Evolutionary conservation across 169 alveolate species (phyloP), one percentile per base, ranked within the genome.

Genomic region (Pseudocohnilembus persalinus): DNA sequence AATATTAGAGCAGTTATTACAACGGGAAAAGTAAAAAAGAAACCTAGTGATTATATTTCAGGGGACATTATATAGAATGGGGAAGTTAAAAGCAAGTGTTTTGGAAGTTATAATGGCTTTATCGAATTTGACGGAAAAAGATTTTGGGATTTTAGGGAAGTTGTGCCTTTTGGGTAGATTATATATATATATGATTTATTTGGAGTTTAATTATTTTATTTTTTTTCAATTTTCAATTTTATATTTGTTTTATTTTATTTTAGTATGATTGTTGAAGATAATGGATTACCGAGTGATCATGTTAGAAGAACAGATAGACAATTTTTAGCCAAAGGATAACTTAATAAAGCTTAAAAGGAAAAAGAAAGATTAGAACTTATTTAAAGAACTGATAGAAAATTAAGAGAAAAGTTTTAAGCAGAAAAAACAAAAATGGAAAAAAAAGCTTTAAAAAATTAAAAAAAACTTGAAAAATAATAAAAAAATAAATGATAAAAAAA

Each of bases 91-190:
- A 83, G 91, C 73, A 89, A 83, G 73, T 85, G 93, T 74, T 85
- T 33, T 64, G 98, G 98, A 0, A 89, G 94, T 76, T 96, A 92
- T 82, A 81, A 90, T 84, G 96, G 97, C 15, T 94, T 84, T 84
- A 87, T 94, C 28, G 98, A 96, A 74, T 93, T 96, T 83, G 97
- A 92, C 86, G 95, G 94, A 65, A 85, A 77, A 6, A 89, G 97
- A 81, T 96, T 93, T 87, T 94, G 96, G 97, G 98, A 96, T 85
- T 84, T 88, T 35, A 88, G 96, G 82, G 26, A 81, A 49, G 68
- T 81, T 27, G 68, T 82, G n/a, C 92, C 91, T 20, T 49, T 49
- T 20, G 4, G 20, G 68, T 49, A 49, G 4, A 11, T 49, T 11
- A 49, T 11, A 11, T 11, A 49, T 11, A 49, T 11, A 49, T 20